A percentile compares a stretch with the other conserved stretches of the same genome.
Evolutionary conservation across 441 rosid genomes (phyloP).

Genomic region (Breynia disticha): DNA sequence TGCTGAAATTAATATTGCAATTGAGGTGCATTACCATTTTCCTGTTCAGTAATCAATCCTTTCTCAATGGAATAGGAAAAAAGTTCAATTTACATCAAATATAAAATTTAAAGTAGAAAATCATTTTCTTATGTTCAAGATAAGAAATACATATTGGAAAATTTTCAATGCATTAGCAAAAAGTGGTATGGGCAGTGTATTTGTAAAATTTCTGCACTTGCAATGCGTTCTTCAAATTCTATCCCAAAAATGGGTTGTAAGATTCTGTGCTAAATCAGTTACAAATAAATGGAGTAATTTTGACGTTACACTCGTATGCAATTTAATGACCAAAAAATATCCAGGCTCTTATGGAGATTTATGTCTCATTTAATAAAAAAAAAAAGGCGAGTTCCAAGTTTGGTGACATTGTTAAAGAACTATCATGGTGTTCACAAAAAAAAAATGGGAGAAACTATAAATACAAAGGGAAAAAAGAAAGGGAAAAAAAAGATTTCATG

Average conservation of each 20-base stretch:
- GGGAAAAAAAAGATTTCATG: no score
- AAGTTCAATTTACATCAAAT: not conserved
- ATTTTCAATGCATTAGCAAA: slow-evolving; percentile 49
- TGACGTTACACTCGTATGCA: no score
- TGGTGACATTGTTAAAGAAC: no score
- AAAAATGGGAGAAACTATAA: no score
- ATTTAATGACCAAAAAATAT: no score
- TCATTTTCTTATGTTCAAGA: slow-evolving; percentile 37
- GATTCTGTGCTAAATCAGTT: not conserved
- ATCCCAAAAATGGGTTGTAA: not conserved
- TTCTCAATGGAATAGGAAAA: slow-evolving; percentile 2
- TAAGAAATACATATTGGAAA: slow-evolving; percentile 56
- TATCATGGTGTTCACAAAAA: no score
- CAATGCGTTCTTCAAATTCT: not conserved
- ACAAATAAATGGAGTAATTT: no score
- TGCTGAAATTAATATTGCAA: slow-evolving; percentile 67
- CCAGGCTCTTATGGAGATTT: no score
- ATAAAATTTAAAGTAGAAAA: slow-evolving; percentile 8
- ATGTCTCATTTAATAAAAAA: no score
- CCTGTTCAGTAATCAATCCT: not conserved
- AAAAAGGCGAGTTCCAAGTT: no score
- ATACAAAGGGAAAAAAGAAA: no score
- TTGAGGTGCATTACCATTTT: slow-evolving; percentile 51
- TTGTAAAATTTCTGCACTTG: not conserved
- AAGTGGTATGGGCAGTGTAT: slow-evolving; percentile 47